phyloP scores from a whole-genome alignment of 768 basidiomycete genomes.

The Mycena polygramma region DNA sequence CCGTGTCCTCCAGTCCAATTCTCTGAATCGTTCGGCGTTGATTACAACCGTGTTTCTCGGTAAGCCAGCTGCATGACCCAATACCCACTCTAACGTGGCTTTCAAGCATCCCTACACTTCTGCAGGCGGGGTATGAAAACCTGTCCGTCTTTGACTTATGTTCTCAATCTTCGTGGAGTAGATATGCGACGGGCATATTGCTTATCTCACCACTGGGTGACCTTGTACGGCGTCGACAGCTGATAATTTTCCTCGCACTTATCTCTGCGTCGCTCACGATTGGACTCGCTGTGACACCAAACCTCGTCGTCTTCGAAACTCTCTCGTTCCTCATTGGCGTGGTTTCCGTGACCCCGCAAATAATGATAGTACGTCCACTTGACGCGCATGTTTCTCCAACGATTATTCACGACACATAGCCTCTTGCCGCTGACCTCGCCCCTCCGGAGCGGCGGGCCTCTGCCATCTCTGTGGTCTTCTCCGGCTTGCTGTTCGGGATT shows the following conservation, averaged over 20 bases:
- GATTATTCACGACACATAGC: slow-evolving; percentile 32
- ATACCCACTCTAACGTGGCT: background rate
- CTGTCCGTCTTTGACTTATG: background rate
- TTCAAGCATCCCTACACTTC: slow-evolving; percentile 56
- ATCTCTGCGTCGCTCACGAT: slow-evolving; percentile 73
- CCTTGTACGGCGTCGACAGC: slow-evolving; percentile 79
- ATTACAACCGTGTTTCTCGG: slow-evolving; percentile 44
- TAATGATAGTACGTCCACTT: slow-evolving; percentile 67
- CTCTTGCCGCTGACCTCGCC: slow-evolving; percentile 85
- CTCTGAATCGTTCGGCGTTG: slow-evolving; percentile 52
- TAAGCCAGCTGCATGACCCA: slow-evolving; percentile 1
- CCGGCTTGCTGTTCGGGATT: slow-evolving; percentile 78
- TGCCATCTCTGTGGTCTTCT: slow-evolving; percentile 81
- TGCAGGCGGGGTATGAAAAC: slow-evolving; percentile 71
- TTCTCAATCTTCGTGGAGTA: slow-evolving; percentile 39
- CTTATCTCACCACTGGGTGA: slow-evolving; percentile 88
- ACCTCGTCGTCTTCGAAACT: slow-evolving; percentile 70
- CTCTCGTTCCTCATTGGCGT: slow-evolving; percentile 81
- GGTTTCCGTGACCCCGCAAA: slow-evolving; percentile 80
- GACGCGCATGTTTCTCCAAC: background rate
- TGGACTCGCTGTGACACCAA: slow-evolving; percentile 75
- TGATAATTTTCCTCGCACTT: slow-evolving; percentile 71
- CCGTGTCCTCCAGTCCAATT: slow-evolving; percentile 52
- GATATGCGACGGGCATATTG: slow-evolving; percentile 80
- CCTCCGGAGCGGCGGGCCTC: slow-evolving; percentile 78